Conservation (phyloP, 176 grass and related monocot genomes). For the sorghum (Sorghum bicolor) region DNA sequence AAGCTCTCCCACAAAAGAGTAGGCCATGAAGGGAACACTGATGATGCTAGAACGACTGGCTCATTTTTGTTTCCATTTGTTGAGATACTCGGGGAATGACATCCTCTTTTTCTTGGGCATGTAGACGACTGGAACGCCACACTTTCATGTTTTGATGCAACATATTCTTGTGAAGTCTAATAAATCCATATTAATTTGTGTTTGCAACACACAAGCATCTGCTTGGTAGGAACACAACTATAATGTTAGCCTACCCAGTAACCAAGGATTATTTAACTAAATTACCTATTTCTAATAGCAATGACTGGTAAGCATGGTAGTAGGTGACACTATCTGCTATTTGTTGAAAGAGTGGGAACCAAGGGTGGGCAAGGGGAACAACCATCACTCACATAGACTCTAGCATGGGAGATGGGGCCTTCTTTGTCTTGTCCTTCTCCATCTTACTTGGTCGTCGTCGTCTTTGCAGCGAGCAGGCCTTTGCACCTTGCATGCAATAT, state of each 20-base stretch:
- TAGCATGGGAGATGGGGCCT: not conserved
- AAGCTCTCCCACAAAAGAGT: not conserved
- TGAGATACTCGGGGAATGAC: slow-evolving; percentile 75
- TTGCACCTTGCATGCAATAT: too few relatives aligned
- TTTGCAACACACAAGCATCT: too few relatives aligned
- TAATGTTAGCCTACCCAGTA: too few relatives aligned
- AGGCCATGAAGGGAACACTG: too few relatives aligned
- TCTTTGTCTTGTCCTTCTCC: too few relatives aligned
- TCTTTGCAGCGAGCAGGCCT: too few relatives aligned
- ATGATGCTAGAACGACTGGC: not conserved
- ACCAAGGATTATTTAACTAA: too few relatives aligned
- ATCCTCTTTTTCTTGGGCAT: slow-evolving; percentile 69
- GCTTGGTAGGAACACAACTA: too few relatives aligned
- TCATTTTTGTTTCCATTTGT: slow-evolving; percentile 66
- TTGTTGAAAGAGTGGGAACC: not conserved
- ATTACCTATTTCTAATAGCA: too few relatives aligned
- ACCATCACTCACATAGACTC: not conserved
- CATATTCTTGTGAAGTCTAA: slow-evolving; percentile 25
- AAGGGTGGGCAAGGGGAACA: too few relatives aligned
- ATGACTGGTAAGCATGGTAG: not conserved
- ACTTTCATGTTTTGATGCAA: slow-evolving; percentile 58
- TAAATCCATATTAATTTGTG: too few relatives aligned
- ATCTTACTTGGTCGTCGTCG: too few relatives aligned
- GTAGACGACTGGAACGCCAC: slow-evolving; percentile 71
- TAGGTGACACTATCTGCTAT: not conserved